These are phyloP conservation scores for Paraphaeosphaeria minitans DNA, from an alignment of 2,329 filamentous ascomycete species.

Conservation along the genomic window DNA sequence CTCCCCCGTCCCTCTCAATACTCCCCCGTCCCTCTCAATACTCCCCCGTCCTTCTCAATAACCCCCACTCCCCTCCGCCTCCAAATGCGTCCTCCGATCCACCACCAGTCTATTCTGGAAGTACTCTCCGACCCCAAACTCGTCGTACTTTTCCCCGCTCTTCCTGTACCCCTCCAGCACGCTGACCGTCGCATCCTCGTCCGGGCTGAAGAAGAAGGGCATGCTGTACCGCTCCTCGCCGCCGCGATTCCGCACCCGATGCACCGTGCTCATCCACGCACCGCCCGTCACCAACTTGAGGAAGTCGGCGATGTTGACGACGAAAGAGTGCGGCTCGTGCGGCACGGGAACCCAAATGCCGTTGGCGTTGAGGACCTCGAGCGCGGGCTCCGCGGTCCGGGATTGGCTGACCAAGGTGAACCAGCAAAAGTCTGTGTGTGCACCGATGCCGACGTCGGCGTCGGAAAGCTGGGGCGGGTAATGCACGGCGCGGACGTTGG, in stretches of 20 bases:
- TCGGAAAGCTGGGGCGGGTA: slow-evolving; percentile 45
- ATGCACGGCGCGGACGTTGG: slow-evolving; percentile 50
- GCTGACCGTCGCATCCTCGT: slow-evolving; percentile 41
- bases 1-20: too few species aligned
- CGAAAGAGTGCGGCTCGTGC: slow-evolving; percentile 43
- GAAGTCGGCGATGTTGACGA: slow-evolving; percentile 51
- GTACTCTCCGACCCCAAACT: slow-evolving; percentile 41
- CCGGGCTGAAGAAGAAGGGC: slow-evolving; percentile 49
- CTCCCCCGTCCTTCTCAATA: too few species aligned
- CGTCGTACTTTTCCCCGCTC: slow-evolving; percentile 31
- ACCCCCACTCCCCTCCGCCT: slow-evolving; percentile 9
- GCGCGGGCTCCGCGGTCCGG: slow-evolving; percentile 29
- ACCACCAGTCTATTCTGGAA: slow-evolving; percentile 40
- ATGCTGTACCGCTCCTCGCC: slow-evolving; percentile 48
- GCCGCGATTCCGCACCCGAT: slow-evolving; percentile 48
- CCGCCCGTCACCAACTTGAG: slow-evolving; percentile 50
- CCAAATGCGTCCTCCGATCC: slow-evolving; percentile 41
- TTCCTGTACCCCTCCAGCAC: slow-evolving; percentile 37
- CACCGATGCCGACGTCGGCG: slow-evolving; percentile 46
- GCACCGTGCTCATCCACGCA: slow-evolving; percentile 48
- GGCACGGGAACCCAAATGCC: slow-evolving; percentile 49
- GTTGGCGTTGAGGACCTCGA: slow-evolving; percentile 52
- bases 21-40: too few species aligned
- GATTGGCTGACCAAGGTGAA: slow-evolving; percentile 49
- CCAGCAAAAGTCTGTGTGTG: slow-evolving; percentile 52